Conservation (phyloP, 176 grass and related monocot species). For the Aegilops umbellulata region DNA sequence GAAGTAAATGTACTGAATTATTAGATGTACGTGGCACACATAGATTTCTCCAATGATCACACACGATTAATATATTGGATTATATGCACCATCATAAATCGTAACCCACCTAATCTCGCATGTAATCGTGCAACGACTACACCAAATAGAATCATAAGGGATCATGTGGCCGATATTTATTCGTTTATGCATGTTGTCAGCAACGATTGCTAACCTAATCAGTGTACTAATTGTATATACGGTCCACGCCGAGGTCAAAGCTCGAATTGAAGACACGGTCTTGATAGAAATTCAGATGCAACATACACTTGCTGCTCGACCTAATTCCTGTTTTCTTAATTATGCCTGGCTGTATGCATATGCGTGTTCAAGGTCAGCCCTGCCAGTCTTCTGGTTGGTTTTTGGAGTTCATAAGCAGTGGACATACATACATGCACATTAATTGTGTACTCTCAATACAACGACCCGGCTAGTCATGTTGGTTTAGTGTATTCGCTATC, state of each 20-base stretch:
- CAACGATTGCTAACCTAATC: background rate
- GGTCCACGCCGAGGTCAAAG: background rate
- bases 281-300: background rate
- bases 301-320: background rate
- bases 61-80: background rate
- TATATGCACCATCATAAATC: background rate
- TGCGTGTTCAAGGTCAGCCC: slow-evolving; percentile 1
- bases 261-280: background rate
- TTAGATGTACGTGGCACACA: background rate
- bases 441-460: background rate
- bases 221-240: slow-evolving; percentile 12
- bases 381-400: background rate
- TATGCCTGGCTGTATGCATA: background rate
- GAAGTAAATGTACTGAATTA: background rate
- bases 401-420: background rate
- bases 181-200: background rate
- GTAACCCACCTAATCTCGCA: background rate
- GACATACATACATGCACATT: background rate
- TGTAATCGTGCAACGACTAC: background rate
- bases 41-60: background rate
- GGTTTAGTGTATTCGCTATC: background rate
- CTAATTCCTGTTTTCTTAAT: background rate
- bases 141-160: background rate
- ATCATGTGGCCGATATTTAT: background rate
- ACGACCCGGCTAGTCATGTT: background rate